These are phyloP conservation scores for Aciculosporium take DNA, from an alignment of 2,329 filamentous ascomycete genomes.

Conservation along the genomic window DNA sequence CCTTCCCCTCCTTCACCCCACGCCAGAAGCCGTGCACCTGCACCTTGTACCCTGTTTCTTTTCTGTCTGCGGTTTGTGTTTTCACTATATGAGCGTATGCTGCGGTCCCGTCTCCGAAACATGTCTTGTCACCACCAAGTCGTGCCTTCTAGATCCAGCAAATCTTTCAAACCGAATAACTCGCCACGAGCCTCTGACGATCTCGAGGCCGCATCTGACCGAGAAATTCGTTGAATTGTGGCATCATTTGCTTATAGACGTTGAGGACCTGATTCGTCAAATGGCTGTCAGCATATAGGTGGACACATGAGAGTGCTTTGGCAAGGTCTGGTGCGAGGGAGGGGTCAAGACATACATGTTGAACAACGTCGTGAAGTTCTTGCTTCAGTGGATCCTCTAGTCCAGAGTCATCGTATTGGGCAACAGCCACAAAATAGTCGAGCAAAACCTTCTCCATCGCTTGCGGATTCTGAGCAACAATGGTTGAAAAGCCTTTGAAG, in stretches of 20 bases:
- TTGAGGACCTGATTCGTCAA: constrained; percentile 30
- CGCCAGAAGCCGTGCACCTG: neutral
- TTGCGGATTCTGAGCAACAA: constrained; percentile 75
- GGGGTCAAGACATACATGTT: constrained; percentile 46
- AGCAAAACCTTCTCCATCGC: constrained; percentile 79
- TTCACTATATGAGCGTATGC: neutral
- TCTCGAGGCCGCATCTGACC: constrained; percentile 34
- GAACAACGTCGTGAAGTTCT: constrained; percentile 58
- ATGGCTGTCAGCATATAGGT: neutral
- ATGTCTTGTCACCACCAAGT: neutral
- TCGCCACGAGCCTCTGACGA: constrained; percentile 32
- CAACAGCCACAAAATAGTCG: constrained; percentile 73
- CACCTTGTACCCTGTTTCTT: neutral
- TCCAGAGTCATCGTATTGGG: constrained; percentile 55
- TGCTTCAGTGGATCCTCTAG: constrained; percentile 46
- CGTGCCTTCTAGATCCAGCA: too few relatives aligned
- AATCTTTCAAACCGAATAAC: constrained; percentile 29
- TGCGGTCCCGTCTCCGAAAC: neutral
- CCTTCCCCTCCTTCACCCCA: neutral
- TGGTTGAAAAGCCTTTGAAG: constrained; percentile 75
- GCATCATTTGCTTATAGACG: constrained; percentile 44
- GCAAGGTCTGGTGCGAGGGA: too few relatives aligned
- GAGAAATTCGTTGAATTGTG: constrained; percentile 42
- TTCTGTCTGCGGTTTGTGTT: neutral
- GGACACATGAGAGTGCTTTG: too few relatives aligned